Conservation (phyloP, 169 alveolate genomes). For the Cryptosporidium felis region DNA sequence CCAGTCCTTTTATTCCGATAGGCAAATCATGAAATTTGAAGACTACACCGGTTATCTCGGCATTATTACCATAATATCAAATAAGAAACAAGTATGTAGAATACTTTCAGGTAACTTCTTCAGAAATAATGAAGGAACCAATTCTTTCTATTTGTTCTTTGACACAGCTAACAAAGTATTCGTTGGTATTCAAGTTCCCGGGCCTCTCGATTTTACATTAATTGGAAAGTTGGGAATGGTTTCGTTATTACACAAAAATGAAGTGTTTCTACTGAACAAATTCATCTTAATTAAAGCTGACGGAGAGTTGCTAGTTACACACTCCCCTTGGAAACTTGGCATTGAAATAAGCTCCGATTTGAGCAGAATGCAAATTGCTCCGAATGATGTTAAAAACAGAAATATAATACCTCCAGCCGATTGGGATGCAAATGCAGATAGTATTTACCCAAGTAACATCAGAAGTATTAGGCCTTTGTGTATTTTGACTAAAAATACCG, state of each 20-base stretch:
- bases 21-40: not conserved
- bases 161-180: constrained; percentile 17
- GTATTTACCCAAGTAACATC: constrained; percentile 39
- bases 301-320: not conserved
- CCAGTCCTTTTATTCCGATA: not conserved
- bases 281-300: not conserved
- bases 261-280: constrained; percentile 8
- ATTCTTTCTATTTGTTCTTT: constrained; percentile 20
- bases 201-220: not conserved
- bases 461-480: constrained; percentile 17
- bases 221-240: constrained; percentile 26
- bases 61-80: not conserved
- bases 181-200: constrained; percentile 14
- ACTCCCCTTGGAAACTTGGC: constrained; percentile 26
- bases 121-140: constrained; percentile 3
- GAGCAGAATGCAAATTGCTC: not conserved
- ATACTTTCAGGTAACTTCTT: constrained; percentile 18
- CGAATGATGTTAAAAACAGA: not conserved
- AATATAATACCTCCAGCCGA: constrained; percentile 18
- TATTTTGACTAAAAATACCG: not conserved
- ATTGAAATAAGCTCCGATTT: constrained; percentile 38
- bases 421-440: constrained; percentile 62
- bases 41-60: constrained; percentile 21
- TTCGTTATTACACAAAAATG: not conserved
- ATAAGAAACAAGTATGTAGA: constrained; percentile 10